Conservation (phyloP, 805 yeast genomes). For the Torulaspora quercuum region DNA sequence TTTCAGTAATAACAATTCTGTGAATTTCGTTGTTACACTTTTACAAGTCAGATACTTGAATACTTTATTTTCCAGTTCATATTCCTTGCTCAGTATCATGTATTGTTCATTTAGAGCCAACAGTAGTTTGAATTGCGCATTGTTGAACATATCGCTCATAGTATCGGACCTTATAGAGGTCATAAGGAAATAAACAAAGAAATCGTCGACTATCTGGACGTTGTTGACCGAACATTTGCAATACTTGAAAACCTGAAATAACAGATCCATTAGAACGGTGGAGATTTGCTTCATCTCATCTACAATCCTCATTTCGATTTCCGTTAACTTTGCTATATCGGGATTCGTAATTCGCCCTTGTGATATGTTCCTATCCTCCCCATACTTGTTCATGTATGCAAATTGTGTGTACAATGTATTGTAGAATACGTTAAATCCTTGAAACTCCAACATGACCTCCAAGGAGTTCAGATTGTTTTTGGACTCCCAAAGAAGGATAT, state of each 20-base stretch:
- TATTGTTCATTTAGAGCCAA: constrained; percentile 84
- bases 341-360: constrained; percentile 9
- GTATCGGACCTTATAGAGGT: constrained; percentile 42
- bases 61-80: constrained; percentile 46
- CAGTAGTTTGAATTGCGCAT: constrained; percentile 65
- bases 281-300: constrained; percentile 40
- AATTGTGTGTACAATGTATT: constrained; percentile 39
- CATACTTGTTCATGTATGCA: constrained; percentile 35
- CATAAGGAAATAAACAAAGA: constrained; percentile 49
- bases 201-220: constrained; percentile 41
- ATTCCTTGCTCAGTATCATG: constrained; percentile 53
- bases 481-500: constrained; percentile 45
- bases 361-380: constrained; percentile 21
- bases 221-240: constrained; percentile 45
- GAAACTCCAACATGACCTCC: constrained; percentile 47
- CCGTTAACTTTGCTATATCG: constrained; percentile 15
- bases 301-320: constrained; percentile 35
- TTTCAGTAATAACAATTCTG: constrained; percentile 66
- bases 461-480: constrained; percentile 42
- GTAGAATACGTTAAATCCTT: constrained; percentile 49
- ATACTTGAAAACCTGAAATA: constrained; percentile 54
- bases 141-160: constrained; percentile 56
- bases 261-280: constrained; percentile 47
- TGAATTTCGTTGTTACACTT: constrained; percentile 49
- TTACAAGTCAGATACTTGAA: constrained; percentile 50